Evolutionary conservation across 2,329 filamentous ascomycete genomes (phyloP).

Genomic region (Arachnopeziza araneosa): DNA sequence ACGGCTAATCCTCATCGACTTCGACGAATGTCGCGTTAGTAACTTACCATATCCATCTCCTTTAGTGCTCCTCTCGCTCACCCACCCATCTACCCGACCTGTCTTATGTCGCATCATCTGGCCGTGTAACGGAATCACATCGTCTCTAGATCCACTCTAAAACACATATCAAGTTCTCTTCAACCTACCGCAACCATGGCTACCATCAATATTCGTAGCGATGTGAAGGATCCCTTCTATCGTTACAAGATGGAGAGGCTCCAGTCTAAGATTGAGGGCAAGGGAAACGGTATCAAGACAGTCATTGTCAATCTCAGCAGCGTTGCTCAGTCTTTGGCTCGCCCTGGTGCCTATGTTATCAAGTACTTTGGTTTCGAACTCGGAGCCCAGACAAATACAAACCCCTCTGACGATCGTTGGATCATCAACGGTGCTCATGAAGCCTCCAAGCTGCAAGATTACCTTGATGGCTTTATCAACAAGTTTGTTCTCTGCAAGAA

Average conservation of each 20-base stretch:
- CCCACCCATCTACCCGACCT: constrained; percentile 31
- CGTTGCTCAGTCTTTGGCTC: constrained; percentile 85
- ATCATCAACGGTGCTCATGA: constrained; percentile 99
- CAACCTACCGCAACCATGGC: constrained; percentile 66
- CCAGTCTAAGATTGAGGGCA: constrained; percentile 99
- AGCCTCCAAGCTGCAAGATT: constrained; percentile 90
- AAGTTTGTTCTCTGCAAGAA: constrained; percentile 99
- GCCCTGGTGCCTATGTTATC: constrained; percentile 92
- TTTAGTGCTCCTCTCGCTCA: constrained; percentile 37
- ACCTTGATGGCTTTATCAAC: constrained; percentile 96
- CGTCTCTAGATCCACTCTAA: constrained; percentile 13
- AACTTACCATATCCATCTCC: constrained; percentile 53
- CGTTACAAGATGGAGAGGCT: constrained; percentile 99
- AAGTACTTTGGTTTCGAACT: constrained; percentile 99
- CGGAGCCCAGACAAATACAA: constrained; percentile 96
- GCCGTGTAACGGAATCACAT: constrained; percentile 19
- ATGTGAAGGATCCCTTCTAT: constrained; percentile 98
- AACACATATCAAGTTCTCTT: constrained; percentile 13
- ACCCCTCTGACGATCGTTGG: constrained; percentile 96
- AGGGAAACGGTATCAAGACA: constrained; percentile 99
- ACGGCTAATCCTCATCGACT: constrained; percentile 64
- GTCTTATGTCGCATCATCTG: constrained; percentile 37
- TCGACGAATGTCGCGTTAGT: constrained; percentile 30
- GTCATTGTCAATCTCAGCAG: constrained; percentile 96
- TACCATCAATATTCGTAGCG: constrained; percentile 96